Conservation (phyloP, 768 basidiomycete species). For the Cyclocybe cylindracea region DNA sequence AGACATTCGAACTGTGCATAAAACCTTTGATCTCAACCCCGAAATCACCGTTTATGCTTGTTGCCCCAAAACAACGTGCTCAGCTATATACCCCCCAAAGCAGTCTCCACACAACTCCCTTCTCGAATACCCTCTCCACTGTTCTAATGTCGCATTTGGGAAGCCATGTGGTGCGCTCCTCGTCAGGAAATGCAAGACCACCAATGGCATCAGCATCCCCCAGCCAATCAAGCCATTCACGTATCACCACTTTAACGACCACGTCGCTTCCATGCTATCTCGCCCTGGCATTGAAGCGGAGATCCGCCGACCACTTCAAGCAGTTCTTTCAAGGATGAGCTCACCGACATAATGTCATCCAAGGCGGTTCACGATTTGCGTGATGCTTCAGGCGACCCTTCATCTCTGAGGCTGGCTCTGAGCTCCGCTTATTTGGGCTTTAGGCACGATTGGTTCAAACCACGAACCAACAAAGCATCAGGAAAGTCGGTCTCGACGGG, state of each 20-base stretch:
- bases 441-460: constrained; percentile 8
- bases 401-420: constrained; percentile 6
- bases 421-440: background rate
- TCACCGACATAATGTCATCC: constrained; percentile 3
- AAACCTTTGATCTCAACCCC: too few species aligned
- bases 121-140: too few species aligned
- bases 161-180: background rate
- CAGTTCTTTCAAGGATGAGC: background rate
- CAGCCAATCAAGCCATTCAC: constrained; percentile 5
- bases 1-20: too few species aligned
- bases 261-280: constrained; percentile 8
- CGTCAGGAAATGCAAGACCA: background rate
- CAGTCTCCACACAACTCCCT: too few species aligned
- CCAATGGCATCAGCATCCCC: background rate
- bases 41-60: too few species aligned
- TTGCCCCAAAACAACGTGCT: too few species aligned
- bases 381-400: background rate
- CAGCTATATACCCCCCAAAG: too few species aligned
- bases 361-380: background rate
- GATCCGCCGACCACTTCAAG: background rate
- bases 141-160: too few species aligned
- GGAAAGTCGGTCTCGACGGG: constrained; percentile 2
- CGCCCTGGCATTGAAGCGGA: constrained; percentile 8
- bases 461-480: background rate
- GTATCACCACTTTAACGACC: constrained; percentile 11